phyloP scores from a whole-genome alignment of 73 alveolate genomes.

The Paramecium sexaurelia region DNA sequence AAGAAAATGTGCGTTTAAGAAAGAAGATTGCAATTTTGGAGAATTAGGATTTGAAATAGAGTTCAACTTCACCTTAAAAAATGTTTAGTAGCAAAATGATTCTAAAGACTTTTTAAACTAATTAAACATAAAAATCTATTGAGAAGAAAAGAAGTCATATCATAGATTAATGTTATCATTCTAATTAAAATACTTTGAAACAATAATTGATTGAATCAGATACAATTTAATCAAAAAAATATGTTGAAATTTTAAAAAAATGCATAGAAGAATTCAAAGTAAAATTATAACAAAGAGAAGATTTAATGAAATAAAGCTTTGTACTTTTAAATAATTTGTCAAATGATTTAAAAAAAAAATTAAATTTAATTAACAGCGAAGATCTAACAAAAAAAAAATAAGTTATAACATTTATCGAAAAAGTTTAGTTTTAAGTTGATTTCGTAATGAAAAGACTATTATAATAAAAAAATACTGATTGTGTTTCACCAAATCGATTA shows the following conservation, averaged over 20 bases:
- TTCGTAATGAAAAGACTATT: not conserved
- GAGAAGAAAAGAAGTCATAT: not conserved
- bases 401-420: not conserved
- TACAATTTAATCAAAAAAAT: not conserved
- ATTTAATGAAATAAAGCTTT: not conserved
- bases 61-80: not conserved
- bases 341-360: not conserved
- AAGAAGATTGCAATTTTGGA: not conserved
- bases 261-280: not conserved
- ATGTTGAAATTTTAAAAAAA: not conserved
- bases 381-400: constrained; percentile 5
- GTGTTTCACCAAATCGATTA: not conserved
- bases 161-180: too few relatives aligned
- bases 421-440: not conserved
- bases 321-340: not conserved
- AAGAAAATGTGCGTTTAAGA: not conserved
- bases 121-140: too few relatives aligned
- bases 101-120: too few relatives aligned
- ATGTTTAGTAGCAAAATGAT: too few relatives aligned
- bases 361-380: not conserved
- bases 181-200: too few relatives aligned
- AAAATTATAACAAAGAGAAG: not conserved
- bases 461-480: not conserved
- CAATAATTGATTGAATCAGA: too few relatives aligned
- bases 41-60: not conserved